phyloP scores from a whole-genome alignment of 2,329 filamentous ascomycete species.

The Cyphellophora attinorum region DNA sequence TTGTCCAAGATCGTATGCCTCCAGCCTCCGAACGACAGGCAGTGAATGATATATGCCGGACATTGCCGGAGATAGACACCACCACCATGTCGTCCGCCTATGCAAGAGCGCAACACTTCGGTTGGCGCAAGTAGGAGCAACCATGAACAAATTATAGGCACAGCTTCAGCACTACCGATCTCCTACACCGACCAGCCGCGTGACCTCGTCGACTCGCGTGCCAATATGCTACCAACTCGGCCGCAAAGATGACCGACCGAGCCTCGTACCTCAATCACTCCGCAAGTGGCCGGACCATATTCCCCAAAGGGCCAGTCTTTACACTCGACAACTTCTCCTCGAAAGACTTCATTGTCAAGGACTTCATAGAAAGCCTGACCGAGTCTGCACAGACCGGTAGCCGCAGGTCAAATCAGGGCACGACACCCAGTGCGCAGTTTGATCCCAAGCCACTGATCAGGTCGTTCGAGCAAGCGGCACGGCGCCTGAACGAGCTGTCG shows the following conservation, averaged over 20 bases:
- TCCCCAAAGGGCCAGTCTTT: conserved; percentile 71
- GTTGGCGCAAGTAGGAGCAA: too few relatives aligned
- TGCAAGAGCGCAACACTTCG: too few relatives aligned
- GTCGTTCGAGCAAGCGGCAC: conserved; percentile 68
- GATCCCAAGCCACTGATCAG: conserved; percentile 95
- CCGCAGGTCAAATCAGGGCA: conserved; percentile 54
- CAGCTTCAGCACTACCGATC: too few relatives aligned
- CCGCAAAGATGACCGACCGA: not conserved
- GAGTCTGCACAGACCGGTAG: conserved; percentile 71
- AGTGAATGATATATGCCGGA: too few relatives aligned
- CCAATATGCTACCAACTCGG: not conserved
- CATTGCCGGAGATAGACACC: too few relatives aligned
- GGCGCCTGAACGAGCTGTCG: conserved; percentile 40
- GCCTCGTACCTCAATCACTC: conserved; percentile 18
- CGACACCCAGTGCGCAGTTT: conserved; percentile 48
- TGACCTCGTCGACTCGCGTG: too few relatives aligned
- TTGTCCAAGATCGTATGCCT: too few relatives aligned
- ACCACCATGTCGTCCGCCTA: too few relatives aligned
- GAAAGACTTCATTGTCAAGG: conserved; percentile 94
- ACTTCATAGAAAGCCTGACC: conserved; percentile 90
- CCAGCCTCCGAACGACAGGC: too few relatives aligned
- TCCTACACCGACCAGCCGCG: too few relatives aligned
- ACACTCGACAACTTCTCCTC: conserved; percentile 79
- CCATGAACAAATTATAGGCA: too few relatives aligned
- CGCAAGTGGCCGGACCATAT: conserved; percentile 52